Conservation (phyloP, 2,329 filamentous ascomycete species). For the Pseudocercospora vitis region DNA sequence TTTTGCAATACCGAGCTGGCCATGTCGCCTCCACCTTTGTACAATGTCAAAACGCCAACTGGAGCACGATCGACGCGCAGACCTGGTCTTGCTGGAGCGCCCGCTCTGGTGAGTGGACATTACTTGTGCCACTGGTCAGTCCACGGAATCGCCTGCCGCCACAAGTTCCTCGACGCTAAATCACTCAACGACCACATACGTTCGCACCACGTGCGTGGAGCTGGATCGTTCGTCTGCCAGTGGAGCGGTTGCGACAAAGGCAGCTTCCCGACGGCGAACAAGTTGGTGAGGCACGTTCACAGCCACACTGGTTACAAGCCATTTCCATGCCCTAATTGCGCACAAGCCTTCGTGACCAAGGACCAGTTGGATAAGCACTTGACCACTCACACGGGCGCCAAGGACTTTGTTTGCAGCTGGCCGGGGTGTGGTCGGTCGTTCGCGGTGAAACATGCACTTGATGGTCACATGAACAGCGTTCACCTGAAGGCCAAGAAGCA, state of each 20-base stretch:
- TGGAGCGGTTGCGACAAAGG: constrained; percentile 59
- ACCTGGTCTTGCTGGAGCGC: constrained; percentile 31
- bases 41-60: constrained; percentile 24
- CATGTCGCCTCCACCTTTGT: constrained; percentile 1
- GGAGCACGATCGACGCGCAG: constrained; percentile 24
- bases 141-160: constrained; percentile 27
- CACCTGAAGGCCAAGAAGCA: constrained; percentile 51
- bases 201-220: constrained; percentile 47
- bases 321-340: constrained; percentile 54
- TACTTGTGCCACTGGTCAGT: constrained; percentile 34
- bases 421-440: constrained; percentile 53
- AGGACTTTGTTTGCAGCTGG: constrained; percentile 58
- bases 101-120: constrained; percentile 29
- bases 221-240: constrained; percentile 34
- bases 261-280: constrained; percentile 42
- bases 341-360: constrained; percentile 62
- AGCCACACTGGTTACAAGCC: constrained; percentile 59
- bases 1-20: constrained; percentile 3
- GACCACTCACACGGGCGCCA: constrained; percentile 65
- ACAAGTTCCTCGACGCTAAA: constrained; percentile 47
- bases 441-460: constrained; percentile 64
- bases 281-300: constrained; percentile 65
- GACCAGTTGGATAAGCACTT: constrained; percentile 68
- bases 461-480: constrained; percentile 59
- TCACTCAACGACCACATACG: constrained; percentile 59